These are phyloP conservation scores for Hanseniaspora lindneri DNA, from an alignment of 805 yeast genomes.

Conservation along the genomic window DNA sequence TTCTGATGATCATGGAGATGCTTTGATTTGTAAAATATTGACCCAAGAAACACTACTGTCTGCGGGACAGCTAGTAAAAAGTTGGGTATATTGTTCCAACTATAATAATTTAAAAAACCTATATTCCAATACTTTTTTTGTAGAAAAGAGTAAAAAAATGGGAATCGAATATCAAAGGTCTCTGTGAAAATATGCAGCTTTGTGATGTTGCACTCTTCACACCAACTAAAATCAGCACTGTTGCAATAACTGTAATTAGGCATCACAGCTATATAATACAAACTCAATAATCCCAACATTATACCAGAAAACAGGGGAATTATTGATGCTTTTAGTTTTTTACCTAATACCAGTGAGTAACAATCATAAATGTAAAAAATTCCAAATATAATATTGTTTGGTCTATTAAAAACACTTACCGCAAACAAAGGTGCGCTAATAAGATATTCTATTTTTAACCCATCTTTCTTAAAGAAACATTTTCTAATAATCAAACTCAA, in stretches of 20 bases:
- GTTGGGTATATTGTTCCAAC: conserved; percentile 66
- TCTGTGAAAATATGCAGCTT: background rate
- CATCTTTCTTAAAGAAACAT: background rate
- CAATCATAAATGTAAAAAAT: background rate
- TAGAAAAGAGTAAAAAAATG: conserved; percentile 48
- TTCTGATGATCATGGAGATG: background rate
- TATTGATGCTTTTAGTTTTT: background rate
- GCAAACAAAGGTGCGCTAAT: background rate
- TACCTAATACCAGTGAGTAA: background rate
- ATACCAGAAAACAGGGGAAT: background rate
- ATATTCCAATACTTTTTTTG: conserved; percentile 75
- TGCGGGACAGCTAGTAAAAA: conserved; percentile 68
- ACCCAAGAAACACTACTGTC: conserved; percentile 29
- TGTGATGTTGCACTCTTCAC: background rate
- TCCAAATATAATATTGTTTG: conserved; percentile 1
- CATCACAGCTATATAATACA: background rate
- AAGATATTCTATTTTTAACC: background rate
- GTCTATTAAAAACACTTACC: conserved; percentile 8
- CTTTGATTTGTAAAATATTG: background rate
- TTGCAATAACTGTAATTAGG: background rate
- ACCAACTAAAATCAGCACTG: conserved; percentile 1
- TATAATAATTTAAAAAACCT: conserved; percentile 79
- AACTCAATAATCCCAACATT: background rate
- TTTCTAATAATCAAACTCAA: background rate
- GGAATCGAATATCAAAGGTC: conserved; percentile 23